phyloP scores from a whole-genome alignment of 768 basidiomycete genomes.

The Imleria badia region DNA sequence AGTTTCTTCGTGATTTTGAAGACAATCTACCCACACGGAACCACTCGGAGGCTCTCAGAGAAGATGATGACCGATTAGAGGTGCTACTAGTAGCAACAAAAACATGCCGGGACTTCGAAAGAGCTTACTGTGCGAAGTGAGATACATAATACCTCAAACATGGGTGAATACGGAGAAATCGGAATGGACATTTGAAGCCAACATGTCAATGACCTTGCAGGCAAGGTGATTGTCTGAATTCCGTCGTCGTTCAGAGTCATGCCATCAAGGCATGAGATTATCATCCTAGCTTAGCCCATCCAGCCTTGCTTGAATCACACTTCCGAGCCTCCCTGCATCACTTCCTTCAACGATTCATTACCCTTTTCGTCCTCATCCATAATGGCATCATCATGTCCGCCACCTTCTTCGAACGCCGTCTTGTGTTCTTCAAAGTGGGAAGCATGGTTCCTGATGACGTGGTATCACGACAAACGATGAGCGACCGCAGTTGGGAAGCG shows the following conservation, averaged over 20 bases:
- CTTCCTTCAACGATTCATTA: conserved; percentile 6
- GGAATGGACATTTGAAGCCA: too few relatives aligned
- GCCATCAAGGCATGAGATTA: background rate
- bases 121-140: too few relatives aligned
- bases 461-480: background rate
- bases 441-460: conserved; percentile 58
- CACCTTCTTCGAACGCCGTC: conserved; percentile 78
- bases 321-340: background rate
- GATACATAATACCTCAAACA: too few relatives aligned
- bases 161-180: too few relatives aligned
- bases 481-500: too few relatives aligned
- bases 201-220: too few relatives aligned
- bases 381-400: conserved; percentile 46
- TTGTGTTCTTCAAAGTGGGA: conserved; percentile 84
- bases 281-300: background rate
- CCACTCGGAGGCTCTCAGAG: too few relatives aligned
- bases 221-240: background rate
- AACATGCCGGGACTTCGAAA: too few relatives aligned
- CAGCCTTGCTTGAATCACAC: conserved; percentile 2
- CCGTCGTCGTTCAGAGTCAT: background rate
- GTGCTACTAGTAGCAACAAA: too few relatives aligned
- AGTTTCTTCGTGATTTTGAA: too few relatives aligned
- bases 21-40: too few relatives aligned
- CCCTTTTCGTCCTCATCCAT: conserved; percentile 25
- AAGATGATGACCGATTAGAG: too few relatives aligned